Evolutionary conservation across 2,329 filamentous ascomycete genomes (phyloP).

Genomic region (Scedosporium apiospermum): DNA sequence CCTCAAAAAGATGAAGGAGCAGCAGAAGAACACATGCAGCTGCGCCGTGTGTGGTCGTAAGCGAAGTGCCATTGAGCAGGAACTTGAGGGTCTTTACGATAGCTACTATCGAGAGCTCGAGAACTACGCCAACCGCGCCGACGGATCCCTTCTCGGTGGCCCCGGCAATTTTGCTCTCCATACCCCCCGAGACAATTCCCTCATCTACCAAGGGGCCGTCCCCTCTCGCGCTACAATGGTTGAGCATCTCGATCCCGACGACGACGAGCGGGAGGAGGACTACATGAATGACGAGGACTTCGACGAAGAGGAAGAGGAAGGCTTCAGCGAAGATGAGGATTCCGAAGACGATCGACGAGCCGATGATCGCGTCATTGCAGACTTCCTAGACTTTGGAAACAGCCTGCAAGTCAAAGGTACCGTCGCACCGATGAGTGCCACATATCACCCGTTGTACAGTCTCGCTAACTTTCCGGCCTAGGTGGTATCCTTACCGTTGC

Average conservation of each 20-base stretch:
- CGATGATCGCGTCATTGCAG: slow-evolving; percentile 58
- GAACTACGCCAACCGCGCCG: slow-evolving; percentile 83
- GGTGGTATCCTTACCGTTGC: slow-evolving; percentile 97
- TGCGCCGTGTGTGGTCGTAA: slow-evolving; percentile 96
- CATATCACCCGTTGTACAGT: slow-evolving; percentile 16
- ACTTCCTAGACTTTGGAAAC: slow-evolving; percentile 97
- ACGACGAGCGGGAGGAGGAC: slow-evolving; percentile 38
- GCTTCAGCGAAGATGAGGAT: slow-evolving; percentile 56
- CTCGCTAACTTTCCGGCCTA: slow-evolving; percentile 42
- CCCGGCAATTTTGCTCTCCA: slow-evolving; percentile 54
- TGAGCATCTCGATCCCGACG: slow-evolving; percentile 51
- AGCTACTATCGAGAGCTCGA: slow-evolving; percentile 98
- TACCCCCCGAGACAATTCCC: slow-evolving; percentile 47
- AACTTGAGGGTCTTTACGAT: slow-evolving; percentile 94
- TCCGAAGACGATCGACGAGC: slow-evolving; percentile 59
- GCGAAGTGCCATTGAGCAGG: slow-evolving; percentile 93
- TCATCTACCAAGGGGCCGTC: slow-evolving; percentile 53
- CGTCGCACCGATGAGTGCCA: slow-evolving; percentile 35
- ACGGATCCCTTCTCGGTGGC: slow-evolving; percentile 28
- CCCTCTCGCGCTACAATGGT: slow-evolving; percentile 68
- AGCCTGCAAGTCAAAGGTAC: slow-evolving; percentile 86
- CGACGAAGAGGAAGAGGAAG: slow-evolving; percentile 42
- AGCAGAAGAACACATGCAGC: slow-evolving; percentile 98
- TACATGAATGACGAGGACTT: slow-evolving; percentile 48
- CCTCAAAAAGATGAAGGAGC: slow-evolving; percentile 98